These are phyloP conservation scores for Pyricularia grisea DNA, from an alignment of 2,329 filamentous ascomycete genomes.

Conservation along the genomic window DNA sequence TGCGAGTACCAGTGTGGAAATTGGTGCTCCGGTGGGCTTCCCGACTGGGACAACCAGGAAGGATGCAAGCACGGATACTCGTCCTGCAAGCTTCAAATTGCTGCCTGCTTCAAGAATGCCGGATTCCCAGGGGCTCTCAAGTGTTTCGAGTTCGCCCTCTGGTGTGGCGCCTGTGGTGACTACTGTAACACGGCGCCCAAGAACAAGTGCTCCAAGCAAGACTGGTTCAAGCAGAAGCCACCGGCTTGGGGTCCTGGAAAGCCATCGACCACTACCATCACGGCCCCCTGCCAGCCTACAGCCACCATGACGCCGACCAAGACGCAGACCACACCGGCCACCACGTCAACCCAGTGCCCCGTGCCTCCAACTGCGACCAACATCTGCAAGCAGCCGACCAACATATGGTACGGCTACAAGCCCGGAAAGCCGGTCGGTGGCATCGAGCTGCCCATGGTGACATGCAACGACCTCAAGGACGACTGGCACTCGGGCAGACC, in stretches of 20 bases:
- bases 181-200: slow-evolving; percentile 28
- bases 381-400: slow-evolving; percentile 43
- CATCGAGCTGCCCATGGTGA: slow-evolving; percentile 41
- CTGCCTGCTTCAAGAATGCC: slow-evolving; percentile 41
- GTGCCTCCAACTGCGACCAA: slow-evolving; percentile 36
- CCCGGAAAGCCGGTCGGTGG: slow-evolving; percentile 48
- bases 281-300: slow-evolving; percentile 20
- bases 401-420: slow-evolving; percentile 55
- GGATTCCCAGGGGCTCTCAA: slow-evolving; percentile 37
- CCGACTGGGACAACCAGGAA: slow-evolving; percentile 32
- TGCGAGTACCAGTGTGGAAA: slow-evolving; percentile 47
- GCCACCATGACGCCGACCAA: slow-evolving; percentile 13
- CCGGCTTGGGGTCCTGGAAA: slow-evolving; percentile 22
- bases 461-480: slow-evolving; percentile 40
- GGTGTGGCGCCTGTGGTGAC: slow-evolving; percentile 34
- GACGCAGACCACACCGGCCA: slow-evolving; percentile 12
- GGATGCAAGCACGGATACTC: slow-evolving; percentile 32
- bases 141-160: slow-evolving; percentile 40
- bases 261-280: slow-evolving; percentile 23
- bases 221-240: slow-evolving; percentile 31
- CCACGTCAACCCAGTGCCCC: slow-evolving; percentile 22
- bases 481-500: slow-evolving; percentile 29
- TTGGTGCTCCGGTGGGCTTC: slow-evolving; percentile 42
- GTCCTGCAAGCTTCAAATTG: slow-evolving; percentile 35
- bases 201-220: slow-evolving; percentile 26